Base-by-base conservation (phyloP, 1,284 basidiomycete species). In the Sutorius eximius region DNA sequence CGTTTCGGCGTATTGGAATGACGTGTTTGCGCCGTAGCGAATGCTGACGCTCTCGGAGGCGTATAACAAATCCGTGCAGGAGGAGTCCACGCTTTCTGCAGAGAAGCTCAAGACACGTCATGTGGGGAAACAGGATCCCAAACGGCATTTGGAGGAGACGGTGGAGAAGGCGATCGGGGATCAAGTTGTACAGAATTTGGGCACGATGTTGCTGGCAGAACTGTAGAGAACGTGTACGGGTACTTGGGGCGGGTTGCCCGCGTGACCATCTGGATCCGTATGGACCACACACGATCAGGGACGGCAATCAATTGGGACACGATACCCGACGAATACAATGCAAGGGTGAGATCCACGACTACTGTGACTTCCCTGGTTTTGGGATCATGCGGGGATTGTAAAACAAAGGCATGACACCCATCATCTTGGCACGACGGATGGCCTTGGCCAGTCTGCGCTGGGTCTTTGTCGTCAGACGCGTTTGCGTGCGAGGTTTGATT, bases 101-200 rank as follows among this genome's bases (percentile, higher is more conserved):
- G 92, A 96, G 47, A 93, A 97, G 70, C 81, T 97, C 47, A 95
- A 96, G 77, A 97, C 93, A 52, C 85, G 95, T 60, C 95, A 98
- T 73, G 95, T 98, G 63, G 95, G 95, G 57, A 98, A 97, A 75
- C 93, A 96, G 67, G 95, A 98, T 77, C 95, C 95, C 43, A 98
- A 98, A 77, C 85, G 95, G 64, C 95, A 98, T 78, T 73, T 98
- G 61, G 94, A 96, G 68, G 95, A 97, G 74, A 89, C 91, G 30
- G 95, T 96, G n/a, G 95, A 97, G 75, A 91, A 89, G 73, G 92
- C 93, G 1, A 96, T 98, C 86, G 93, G 92, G 16, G 88, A 95
- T 73, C 93, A 97, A 74, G 94, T 98, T 57, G 89, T 95, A 38
- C 95, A 98, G 76, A 93, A 91, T 68, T 73, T 96, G 61, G 93